phyloP scores from a whole-genome alignment of 352 stramenopile species.

The Pseudoperonospora humuli region DNA sequence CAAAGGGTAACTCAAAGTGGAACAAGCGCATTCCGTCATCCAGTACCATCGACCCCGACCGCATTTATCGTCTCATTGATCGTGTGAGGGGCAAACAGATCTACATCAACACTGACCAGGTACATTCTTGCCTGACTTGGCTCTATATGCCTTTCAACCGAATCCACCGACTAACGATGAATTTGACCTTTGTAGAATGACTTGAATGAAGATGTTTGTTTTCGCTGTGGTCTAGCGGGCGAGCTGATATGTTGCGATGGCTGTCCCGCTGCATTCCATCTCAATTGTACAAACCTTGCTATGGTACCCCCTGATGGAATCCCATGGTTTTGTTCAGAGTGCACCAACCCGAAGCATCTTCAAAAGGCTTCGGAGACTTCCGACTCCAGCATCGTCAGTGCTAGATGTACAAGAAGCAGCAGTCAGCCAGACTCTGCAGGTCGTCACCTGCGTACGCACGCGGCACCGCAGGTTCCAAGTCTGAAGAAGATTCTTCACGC shows the following conservation, averaged over 20 bases:
- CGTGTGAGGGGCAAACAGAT: conserved; percentile 52
- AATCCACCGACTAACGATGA: background rate
- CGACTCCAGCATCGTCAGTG: conserved; percentile 4
- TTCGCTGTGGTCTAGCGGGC: conserved; percentile 59
- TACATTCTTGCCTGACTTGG: conserved; percentile 16
- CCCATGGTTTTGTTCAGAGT: conserved; percentile 65
- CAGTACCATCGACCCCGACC: conserved; percentile 40
- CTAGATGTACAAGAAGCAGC: conserved; percentile 12
- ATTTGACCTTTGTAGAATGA: conserved; percentile 41
- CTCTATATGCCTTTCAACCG: background rate
- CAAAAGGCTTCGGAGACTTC: conserved; percentile 19
- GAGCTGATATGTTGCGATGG: conserved; percentile 79
- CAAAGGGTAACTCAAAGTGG: conserved; percentile 56
- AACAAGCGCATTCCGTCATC: conserved; percentile 49
- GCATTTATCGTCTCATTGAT: conserved; percentile 65
- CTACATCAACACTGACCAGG: conserved; percentile 49
- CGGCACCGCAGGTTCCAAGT: conserved; percentile 35
- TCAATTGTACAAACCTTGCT: conserved; percentile 65
- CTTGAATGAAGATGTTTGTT: conserved; percentile 74
- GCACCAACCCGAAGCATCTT: conserved; percentile 40
- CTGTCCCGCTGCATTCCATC: conserved; percentile 67
- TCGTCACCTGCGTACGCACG: conserved; percentile 41
- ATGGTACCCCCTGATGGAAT: conserved; percentile 43
- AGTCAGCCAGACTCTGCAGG: conserved; percentile 17
- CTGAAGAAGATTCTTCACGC: conserved; percentile 59